Evolutionary conservation across 1,284 basidiomycete species (phyloP).

Genomic region (Chalciporus sp.): DNA sequence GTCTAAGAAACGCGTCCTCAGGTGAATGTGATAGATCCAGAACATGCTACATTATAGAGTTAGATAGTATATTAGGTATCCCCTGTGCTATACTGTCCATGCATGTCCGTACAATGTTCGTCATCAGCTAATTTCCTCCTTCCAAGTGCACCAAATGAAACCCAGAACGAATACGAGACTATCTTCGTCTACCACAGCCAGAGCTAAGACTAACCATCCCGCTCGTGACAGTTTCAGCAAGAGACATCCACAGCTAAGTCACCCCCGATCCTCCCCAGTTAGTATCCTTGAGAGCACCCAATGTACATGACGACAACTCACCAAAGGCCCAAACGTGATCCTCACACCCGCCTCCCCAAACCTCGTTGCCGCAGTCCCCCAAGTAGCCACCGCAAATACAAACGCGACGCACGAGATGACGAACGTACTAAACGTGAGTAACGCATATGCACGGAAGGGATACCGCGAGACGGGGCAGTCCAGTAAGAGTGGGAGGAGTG

Average conservation of each 20-base stretch:
- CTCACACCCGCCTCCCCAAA: background rate
- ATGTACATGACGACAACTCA: background rate
- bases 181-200: too few species aligned
- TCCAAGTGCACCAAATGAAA: background rate
- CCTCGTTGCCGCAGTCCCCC: conserved; percentile 2
- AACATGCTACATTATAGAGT: background rate
- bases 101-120: background rate
- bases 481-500: background rate
- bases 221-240: conserved; percentile 5
- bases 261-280: too few species aligned
- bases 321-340: conserved; percentile 10
- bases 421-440: conserved; percentile 4
- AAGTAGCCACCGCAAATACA: conserved; percentile 2
- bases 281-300: too few species aligned
- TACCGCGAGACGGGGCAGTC: background rate
- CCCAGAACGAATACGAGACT: background rate
- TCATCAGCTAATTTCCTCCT: too few species aligned
- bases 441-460: background rate
- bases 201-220: conserved; percentile 8
- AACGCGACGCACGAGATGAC: conserved; percentile 1
- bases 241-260: conserved; percentile 10
- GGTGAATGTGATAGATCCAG: background rate
- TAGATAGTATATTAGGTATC: background rate
- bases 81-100: background rate
- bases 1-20: background rate